Evolutionary conservation across 139 green algal species (phyloP), one percentile per base, ranked within the genome.

Genomic region (Chlorella ohadii): DNA sequence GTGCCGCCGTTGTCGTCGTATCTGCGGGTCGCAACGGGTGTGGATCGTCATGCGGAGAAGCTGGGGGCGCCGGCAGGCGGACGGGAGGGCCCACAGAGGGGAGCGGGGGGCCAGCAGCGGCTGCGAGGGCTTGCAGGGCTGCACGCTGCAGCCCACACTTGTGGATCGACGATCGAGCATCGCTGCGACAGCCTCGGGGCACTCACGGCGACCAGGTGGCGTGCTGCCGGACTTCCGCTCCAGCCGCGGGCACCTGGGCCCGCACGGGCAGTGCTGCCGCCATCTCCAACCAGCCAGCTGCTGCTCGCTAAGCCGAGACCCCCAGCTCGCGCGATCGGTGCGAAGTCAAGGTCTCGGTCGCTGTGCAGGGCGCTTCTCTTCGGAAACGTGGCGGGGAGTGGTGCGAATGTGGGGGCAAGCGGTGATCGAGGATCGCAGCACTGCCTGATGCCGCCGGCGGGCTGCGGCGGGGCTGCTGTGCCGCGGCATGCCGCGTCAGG

Each of bases 1-100:
- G 96, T 98, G 75, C 97, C 98, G 85, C 91, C 91, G 79, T 80
- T 83, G 74, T 88, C 67, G 83, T 84, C 80, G 78, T 88, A 88
- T 73, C 72, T 86, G 59, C 66, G 41, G 66, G 22, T 25, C 19
- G 57, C 47, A 19, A 7, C 6, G 56, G 34, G 31, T 31, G 22
- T 39, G 25, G 68, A 31, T n/a, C 25, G 59, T 4, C 36, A 57
- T 20, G 3, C 15, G 34, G 28, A 27, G 36, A 31, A 28, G 23
- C 19, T 33, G 34, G 20, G 33, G 12, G 25, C 55, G 39, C 33
- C 41, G 13, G 63, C 27, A 34, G 19, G 27, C 17, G 9, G 25
- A 71, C 4, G n/a, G 27, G 51, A 28, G 38, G 25, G 19, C 15
- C 4, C 23, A 20, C 22, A 34, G 15, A 2, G 33, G n/a, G 51